phyloP scores from a whole-genome alignment of 202 grass and related monocot genomes.

The Schoenoplectus tabernaemontani region DNA sequence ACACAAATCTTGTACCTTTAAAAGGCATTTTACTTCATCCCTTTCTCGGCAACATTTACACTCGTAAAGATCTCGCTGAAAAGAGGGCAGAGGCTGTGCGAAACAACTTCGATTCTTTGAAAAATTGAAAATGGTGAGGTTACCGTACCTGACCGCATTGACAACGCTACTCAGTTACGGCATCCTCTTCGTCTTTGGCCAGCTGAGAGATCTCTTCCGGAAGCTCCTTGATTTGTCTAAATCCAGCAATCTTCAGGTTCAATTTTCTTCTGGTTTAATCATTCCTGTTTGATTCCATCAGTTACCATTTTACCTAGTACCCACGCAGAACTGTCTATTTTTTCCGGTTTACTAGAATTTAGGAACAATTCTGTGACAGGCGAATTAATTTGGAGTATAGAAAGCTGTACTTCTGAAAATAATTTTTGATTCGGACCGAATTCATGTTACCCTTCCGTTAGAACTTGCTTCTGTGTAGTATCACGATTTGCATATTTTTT shows the following conservation, averaged over 20 bases:
- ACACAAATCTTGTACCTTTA: not conserved
- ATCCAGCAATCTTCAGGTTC: constrained; percentile 68
- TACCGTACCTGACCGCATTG: constrained; percentile 69
- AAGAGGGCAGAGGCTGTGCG: not conserved
- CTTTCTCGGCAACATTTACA: not conserved
- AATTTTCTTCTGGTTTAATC: not conserved
- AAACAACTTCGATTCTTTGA: not conserved
- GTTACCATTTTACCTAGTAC: constrained; percentile 10
- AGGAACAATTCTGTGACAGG: not conserved
- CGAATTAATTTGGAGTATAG: not conserved
- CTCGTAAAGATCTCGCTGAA: not conserved
- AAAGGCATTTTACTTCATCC: not conserved
- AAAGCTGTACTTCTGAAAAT: not conserved
- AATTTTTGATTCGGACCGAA: not conserved
- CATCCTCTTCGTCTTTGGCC: constrained; percentile 94
- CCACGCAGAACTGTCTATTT: not conserved
- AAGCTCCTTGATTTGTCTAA: constrained; percentile 64
- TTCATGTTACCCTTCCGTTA: not conserved
- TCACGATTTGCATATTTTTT: not conserved
- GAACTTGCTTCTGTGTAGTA: not conserved
- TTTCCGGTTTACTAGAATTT: not conserved
- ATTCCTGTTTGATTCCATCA: not conserved
- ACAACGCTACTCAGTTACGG: constrained; percentile 93
- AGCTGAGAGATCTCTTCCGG: constrained; percentile 76
- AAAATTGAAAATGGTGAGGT: constrained; percentile 53